Conservation (phyloP, 2,329 filamentous ascomycete genomes). For the Colletotrichum simmondsii region DNA sequence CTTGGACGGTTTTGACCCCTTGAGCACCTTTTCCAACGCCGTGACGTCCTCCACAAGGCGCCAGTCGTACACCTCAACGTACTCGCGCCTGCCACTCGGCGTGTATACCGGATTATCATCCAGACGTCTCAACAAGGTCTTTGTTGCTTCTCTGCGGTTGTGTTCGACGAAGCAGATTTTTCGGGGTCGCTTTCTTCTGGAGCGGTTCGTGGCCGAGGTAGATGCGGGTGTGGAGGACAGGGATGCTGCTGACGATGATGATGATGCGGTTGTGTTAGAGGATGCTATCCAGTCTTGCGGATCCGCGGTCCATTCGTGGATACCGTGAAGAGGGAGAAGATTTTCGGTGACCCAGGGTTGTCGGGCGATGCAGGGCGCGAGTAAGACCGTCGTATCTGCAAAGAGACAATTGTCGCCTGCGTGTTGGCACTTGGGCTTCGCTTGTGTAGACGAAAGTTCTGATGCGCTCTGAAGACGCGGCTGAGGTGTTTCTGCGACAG, state of each 20-base stretch:
- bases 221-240: neutral
- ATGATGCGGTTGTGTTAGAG: neutral
- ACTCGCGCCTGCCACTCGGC: conserved; percentile 44
- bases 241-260: neutral
- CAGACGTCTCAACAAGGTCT: conserved; percentile 46
- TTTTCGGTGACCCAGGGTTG: conserved; percentile 48
- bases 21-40: conserved; percentile 47
- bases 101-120: conserved; percentile 42
- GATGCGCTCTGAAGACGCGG: neutral
- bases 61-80: conserved; percentile 60
- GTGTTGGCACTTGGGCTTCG: conserved; percentile 33
- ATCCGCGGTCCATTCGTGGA: conserved; percentile 46
- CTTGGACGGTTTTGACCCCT: conserved; percentile 1
- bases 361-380: conserved; percentile 53
- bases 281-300: conserved; percentile 46
- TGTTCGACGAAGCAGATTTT: conserved; percentile 51
- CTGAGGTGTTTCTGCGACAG: neutral
- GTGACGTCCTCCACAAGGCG: conserved; percentile 53
- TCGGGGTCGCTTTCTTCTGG: conserved; percentile 1
- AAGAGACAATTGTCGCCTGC: conserved; percentile 51
- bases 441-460: neutral
- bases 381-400: conserved; percentile 48
- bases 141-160: conserved; percentile 40
- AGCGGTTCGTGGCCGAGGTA: neutral
- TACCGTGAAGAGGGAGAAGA: conserved; percentile 55